phyloP scores from a whole-genome alignment of 257 asterid species.

The Lavandula angustifolia region DNA sequence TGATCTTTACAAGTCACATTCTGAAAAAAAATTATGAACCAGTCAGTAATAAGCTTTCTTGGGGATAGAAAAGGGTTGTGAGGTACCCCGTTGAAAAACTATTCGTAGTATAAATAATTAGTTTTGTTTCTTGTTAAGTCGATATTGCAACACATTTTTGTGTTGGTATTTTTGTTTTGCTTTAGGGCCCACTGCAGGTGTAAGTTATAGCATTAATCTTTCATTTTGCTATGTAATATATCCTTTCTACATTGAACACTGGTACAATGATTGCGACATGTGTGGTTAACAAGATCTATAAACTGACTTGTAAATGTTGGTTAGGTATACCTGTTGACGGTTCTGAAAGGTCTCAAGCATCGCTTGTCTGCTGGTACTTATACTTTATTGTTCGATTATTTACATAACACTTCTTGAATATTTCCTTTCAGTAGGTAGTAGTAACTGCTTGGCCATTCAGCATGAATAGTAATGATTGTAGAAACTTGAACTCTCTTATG shows the following conservation, averaged over 20 bases:
- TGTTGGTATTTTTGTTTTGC: background rate
- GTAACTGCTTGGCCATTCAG: slow-evolving; percentile 10
- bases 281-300: slow-evolving; percentile 19
- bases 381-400: slow-evolving; percentile 32
- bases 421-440: slow-evolving; percentile 16
- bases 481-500: slow-evolving; percentile 20
- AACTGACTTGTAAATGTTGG: slow-evolving; percentile 35
- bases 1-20: slow-evolving; percentile 2
- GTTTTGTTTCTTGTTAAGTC: slow-evolving; percentile 13
- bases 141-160: slow-evolving; percentile 8
- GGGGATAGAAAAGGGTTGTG: background rate
- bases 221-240: background rate
- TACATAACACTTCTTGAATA: slow-evolving; percentile 15
- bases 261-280: slow-evolving; percentile 9
- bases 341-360: slow-evolving; percentile 88
- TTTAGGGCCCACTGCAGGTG: background rate
- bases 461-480: slow-evolving; percentile 5
- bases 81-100: slow-evolving; percentile 12
- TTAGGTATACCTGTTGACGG: slow-evolving; percentile 92
- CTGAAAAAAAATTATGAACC: slow-evolving; percentile 2
- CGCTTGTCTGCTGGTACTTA: slow-evolving; percentile 94
- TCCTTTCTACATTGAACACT: slow-evolving; percentile 21
- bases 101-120: background rate
- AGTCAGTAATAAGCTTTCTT: slow-evolving; percentile 12
- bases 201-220: slow-evolving; percentile 11